Base-by-base conservation (phyloP, 371 early-diverging fungal genomes). In the Rhizomucor pusillus region DNA sequence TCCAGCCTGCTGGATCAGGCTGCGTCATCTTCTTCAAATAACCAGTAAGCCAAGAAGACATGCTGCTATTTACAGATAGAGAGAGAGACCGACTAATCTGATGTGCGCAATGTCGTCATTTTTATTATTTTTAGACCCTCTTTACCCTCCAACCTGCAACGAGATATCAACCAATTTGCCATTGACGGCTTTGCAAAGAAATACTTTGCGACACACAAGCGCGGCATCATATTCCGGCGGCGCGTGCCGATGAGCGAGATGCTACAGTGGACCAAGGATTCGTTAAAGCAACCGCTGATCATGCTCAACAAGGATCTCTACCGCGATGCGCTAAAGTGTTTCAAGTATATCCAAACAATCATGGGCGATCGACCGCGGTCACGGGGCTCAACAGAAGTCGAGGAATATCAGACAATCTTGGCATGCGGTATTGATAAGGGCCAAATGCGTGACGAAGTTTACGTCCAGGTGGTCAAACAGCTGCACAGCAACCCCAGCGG, bases 401-500 rank as follows among this genome's bases (percentile, higher is more conserved):
- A 76, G 18, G 90, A 91, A 47, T 85, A 89, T 33, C 93, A 93
- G 56, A 69, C 75, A 54, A 69, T 97, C 35, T 68, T 93, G 16
- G 88, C 86, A 52, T 66, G 69, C 45, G 97, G 95, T 11, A 87
- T 95, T 14, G 67, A 74, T 16, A 69, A 76, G 34, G 91, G 88
- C 14, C 86, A 83, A 37, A 73, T 98, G 62, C 81, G 96, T 13
- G 96, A 97, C 63, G 98, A 97, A 71, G 90, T 95, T 44, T 95
- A 91, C 62, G 94, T 94, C 10, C 97, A 97, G 72, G 63, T 94
- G 18, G 91, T 92, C 75, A 95, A 95, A 72, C 95, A 95, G 61
- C 60, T 94, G 50, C 88, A 87, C 3, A 73, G 85, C 40, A 95
- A 97, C 59, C 94, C 94, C 5, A 84, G 76, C 57, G 64, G 60